A percentile compares a stretch with the other conserved stretches of the same genome.
Evolutionary conservation across 2,329 filamentous ascomycete species (phyloP).

Genomic region (Fusarium camptoceras): DNA sequence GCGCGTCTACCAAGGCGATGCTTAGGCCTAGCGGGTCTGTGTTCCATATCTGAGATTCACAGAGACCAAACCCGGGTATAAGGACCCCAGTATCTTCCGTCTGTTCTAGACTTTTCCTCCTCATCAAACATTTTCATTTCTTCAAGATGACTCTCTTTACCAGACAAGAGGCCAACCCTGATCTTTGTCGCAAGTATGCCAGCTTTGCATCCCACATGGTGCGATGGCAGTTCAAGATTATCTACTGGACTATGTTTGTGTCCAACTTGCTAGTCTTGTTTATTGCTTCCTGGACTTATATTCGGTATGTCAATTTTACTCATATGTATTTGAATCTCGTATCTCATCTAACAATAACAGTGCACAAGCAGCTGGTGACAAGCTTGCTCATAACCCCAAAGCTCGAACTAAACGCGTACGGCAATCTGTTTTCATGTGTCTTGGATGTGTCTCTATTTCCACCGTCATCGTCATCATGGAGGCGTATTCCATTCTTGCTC

Average conservation of each 20-base stretch:
- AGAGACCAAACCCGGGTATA: conserved; percentile 18
- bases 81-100: conserved; percentile 16
- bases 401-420: conserved; percentile 53
- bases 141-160: conserved; percentile 36
- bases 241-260: conserved; percentile 62
- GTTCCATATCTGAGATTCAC: conserved; percentile 24
- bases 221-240: conserved; percentile 57
- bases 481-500: conserved; percentile 63
- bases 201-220: conserved; percentile 58
- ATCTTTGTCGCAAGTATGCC: conserved; percentile 56
- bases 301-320: conserved; percentile 50
- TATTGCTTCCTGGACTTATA: conserved; percentile 57
- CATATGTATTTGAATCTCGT: not conserved
- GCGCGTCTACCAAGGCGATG: conserved; percentile 41
- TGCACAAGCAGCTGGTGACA: conserved; percentile 54
- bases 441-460: conserved; percentile 59
- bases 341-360: conserved; percentile 36
- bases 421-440: conserved; percentile 58
- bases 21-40: conserved; percentile 33
- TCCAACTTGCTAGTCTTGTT: conserved; percentile 59
- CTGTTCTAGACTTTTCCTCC: not conserved
- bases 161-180: conserved; percentile 33
- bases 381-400: conserved; percentile 48
- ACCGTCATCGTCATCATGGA: conserved; percentile 64
- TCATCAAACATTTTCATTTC: not conserved